Conservation (phyloP, 1,284 basidiomycete species). For the Veloboletus limbatus region DNA sequence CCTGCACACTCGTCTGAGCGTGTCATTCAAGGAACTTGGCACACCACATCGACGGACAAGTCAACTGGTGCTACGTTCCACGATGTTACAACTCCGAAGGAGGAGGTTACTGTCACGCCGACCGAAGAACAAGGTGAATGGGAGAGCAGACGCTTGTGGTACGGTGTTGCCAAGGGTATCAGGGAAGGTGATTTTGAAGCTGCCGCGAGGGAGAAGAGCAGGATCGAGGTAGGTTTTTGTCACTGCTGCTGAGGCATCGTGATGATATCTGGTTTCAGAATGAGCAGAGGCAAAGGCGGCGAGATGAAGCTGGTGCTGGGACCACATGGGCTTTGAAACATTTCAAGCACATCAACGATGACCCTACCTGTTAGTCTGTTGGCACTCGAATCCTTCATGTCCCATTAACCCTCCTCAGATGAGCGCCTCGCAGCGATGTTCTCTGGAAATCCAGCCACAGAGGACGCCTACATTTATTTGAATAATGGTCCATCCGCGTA, state of each 20-base stretch:
- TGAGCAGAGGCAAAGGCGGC: slow-evolving; percentile 86
- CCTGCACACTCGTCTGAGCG: slow-evolving; percentile 37
- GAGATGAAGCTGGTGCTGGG: slow-evolving; percentile 76
- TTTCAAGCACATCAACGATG: slow-evolving; percentile 66
- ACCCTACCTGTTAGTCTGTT: slow-evolving; percentile 64
- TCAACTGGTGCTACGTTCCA: slow-evolving; percentile 51
- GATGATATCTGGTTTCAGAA: slow-evolving; percentile 51
- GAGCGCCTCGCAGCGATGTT: slow-evolving; percentile 57
- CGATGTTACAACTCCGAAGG: slow-evolving; percentile 61
- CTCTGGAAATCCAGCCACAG: slow-evolving; percentile 50
- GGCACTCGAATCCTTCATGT: neutral
- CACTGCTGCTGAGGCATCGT: neutral
- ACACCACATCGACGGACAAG: slow-evolving; percentile 61
- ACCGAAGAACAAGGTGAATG: slow-evolving; percentile 71
- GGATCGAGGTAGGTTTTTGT: slow-evolving; percentile 72
- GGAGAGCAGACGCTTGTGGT: slow-evolving; percentile 89
- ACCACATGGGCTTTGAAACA: slow-evolving; percentile 77
- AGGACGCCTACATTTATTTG: slow-evolving; percentile 66
- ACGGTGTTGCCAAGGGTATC: slow-evolving; percentile 87
- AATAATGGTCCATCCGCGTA: slow-evolving; percentile 45
- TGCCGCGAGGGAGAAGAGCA: slow-evolving; percentile 87
- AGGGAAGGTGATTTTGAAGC: slow-evolving; percentile 86
- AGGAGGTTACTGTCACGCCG: slow-evolving; percentile 68
- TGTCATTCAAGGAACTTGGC: slow-evolving; percentile 88
- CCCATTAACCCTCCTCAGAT: slow-evolving; percentile 40